phyloP scores from a whole-genome alignment of 805 yeast genomes.

The Ogataea angusta region DNA sequence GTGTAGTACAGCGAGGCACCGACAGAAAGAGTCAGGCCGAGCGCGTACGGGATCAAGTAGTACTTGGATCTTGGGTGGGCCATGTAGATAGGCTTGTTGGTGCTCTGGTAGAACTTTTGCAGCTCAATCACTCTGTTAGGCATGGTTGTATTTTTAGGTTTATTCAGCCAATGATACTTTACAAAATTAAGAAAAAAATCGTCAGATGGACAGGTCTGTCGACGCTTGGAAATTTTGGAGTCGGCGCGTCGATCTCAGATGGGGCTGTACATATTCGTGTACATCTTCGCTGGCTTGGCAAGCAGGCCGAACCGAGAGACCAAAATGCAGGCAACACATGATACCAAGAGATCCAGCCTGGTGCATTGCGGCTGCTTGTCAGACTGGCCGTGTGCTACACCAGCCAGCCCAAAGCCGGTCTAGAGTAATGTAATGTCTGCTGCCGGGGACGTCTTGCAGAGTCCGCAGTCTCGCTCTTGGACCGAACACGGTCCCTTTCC shows the following conservation, averaged over 20 bases:
- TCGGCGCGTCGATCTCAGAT: conserved; percentile 5
- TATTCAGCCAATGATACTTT: conserved; percentile 6
- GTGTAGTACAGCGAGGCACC: conserved; percentile 63
- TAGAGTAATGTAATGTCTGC: too few relatives aligned
- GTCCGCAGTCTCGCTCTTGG: too few relatives aligned
- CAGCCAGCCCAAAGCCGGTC: too few relatives aligned
- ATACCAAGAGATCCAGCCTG: too few relatives aligned
- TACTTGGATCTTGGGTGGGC: conserved; percentile 65
- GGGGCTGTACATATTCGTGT: not conserved
- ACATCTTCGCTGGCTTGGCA: not conserved
- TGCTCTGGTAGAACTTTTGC: conserved; percentile 56
- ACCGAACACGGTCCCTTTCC: too few relatives aligned
- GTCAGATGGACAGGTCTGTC: not conserved
- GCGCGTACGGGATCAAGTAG: conserved; percentile 75
- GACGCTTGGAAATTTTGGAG: too few relatives aligned
- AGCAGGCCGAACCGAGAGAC: too few relatives aligned
- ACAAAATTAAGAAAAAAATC: conserved; percentile 3
- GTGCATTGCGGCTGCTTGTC: too few relatives aligned
- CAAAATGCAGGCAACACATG: too few relatives aligned
- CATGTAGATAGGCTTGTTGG: conserved; percentile 55
- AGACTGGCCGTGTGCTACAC: too few relatives aligned
- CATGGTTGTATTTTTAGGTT: conserved; percentile 13
- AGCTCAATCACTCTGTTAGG: conserved; percentile 47
- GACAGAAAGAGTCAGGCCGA: conserved; percentile 65
- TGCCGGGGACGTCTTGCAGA: not conserved